These are phyloP conservation scores for Leishmania amazonensis DNA, from an alignment of 208 protist species.

Conservation along the genomic window DNA sequence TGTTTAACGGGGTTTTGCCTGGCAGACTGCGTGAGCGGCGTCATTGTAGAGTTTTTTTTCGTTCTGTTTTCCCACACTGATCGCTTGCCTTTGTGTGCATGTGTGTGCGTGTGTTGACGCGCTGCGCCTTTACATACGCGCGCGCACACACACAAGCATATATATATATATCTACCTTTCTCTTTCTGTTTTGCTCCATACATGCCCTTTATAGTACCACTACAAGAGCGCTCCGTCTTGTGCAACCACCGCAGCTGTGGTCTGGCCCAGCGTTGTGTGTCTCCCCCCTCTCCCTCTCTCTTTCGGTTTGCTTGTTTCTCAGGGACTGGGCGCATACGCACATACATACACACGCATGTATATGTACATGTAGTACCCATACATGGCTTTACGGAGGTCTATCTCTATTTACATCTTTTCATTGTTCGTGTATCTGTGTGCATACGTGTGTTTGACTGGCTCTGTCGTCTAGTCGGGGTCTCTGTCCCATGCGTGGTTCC, in stretches of 20 bases:
- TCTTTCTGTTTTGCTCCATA: neutral
- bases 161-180: neutral
- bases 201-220: neutral
- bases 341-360: neutral
- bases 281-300: neutral
- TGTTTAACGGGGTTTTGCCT: neutral
- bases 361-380: neutral
- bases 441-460: neutral
- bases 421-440: neutral
- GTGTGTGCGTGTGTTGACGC: neutral
- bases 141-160: neutral
- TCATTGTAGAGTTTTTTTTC: too few species aligned
- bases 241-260: neutral
- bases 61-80: neutral
- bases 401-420: neutral
- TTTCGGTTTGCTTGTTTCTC: neutral
- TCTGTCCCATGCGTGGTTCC: neutral
- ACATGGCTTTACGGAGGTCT: neutral
- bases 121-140: neutral
- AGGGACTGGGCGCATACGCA: neutral
- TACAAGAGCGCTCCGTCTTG: neutral
- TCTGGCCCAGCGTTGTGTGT: neutral
- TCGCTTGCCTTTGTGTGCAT: neutral
- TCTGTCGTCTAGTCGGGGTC: neutral
- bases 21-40: neutral